Evolutionary conservation across 305 asterid genomes (phyloP).

Genomic region (Euphrasia arctica): DNA sequence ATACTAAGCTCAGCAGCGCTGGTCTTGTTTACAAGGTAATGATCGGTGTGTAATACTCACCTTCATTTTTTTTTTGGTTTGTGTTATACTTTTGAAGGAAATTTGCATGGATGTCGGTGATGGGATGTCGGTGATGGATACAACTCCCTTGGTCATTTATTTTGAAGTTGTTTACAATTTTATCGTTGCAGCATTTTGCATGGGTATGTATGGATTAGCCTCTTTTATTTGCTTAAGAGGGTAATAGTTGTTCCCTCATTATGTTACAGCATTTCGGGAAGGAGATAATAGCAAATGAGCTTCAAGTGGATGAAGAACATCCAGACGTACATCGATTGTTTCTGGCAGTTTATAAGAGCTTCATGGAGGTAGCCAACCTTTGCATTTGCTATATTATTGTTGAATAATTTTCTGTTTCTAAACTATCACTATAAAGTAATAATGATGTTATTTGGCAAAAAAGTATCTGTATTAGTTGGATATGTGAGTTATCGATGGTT

Average conservation of each 20-base stretch:
- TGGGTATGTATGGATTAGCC: no score
- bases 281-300: constrained; percentile 92
- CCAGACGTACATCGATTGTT: constrained; percentile 80
- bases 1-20: constrained; percentile 87
- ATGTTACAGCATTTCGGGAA: constrained; percentile 62
- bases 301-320: constrained; percentile 72
- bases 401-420: background rate
- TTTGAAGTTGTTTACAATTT: no score
- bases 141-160: no score
- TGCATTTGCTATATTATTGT: background rate
- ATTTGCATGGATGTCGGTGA: no score
- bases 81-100: no score
- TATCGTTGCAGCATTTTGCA: no score
- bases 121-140: no score
- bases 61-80: constrained; percentile 3
- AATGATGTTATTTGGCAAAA: background rate
- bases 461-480: background rate
- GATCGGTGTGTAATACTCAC: constrained; percentile 8
- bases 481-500: constrained; percentile 1
- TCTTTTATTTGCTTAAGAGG: no score
- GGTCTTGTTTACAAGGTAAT: constrained; percentile 82
- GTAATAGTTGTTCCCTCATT: background rate
- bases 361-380: constrained; percentile 59
- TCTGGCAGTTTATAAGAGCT: constrained; percentile 75
- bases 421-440: background rate